These are phyloP conservation scores for Ulota crispa DNA, from an alignment of 225 moss, liverwort and hornwort species.

Conservation along the genomic window DNA sequence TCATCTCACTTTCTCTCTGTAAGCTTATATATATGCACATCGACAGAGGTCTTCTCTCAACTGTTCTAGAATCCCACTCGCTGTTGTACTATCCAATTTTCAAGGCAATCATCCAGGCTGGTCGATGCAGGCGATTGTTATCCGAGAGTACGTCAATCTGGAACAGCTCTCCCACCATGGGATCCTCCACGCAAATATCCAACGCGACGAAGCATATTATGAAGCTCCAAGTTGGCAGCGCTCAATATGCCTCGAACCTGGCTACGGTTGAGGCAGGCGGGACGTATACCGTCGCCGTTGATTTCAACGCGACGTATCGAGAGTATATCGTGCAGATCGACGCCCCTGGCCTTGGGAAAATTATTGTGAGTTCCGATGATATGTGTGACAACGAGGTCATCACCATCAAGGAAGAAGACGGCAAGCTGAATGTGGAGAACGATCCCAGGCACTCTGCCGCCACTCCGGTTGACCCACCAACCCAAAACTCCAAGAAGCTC, in stretches of 20 bases:
- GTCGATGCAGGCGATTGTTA: background rate
- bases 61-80: background rate
- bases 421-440: slow-evolving; percentile 30
- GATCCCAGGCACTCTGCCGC: slow-evolving; percentile 9
- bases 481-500: slow-evolving; percentile 8
- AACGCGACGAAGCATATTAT: slow-evolving; percentile 31
- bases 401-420: slow-evolving; percentile 40
- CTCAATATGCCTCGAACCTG: slow-evolving; percentile 11
- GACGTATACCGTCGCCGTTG: slow-evolving; percentile 24
- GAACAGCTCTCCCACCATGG: slow-evolving; percentile 27
- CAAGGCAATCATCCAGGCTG: background rate
- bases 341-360: background rate
- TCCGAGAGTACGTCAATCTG: background rate
- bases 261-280: slow-evolving; percentile 23
- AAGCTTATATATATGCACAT: background rate
- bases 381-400: slow-evolving; percentile 39
- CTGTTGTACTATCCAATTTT: background rate
- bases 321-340: slow-evolving; percentile 34
- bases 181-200: slow-evolving; percentile 22
- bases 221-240: slow-evolving; percentile 39
- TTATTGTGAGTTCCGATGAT: slow-evolving; percentile 48
- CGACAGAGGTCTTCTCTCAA: background rate
- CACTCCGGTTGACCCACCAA: background rate
- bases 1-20: too few relatives aligned
- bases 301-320: slow-evolving; percentile 43